Evolutionary conservation across 139 green algal species (phyloP).

Genomic region (Coelastrella sp.): DNA sequence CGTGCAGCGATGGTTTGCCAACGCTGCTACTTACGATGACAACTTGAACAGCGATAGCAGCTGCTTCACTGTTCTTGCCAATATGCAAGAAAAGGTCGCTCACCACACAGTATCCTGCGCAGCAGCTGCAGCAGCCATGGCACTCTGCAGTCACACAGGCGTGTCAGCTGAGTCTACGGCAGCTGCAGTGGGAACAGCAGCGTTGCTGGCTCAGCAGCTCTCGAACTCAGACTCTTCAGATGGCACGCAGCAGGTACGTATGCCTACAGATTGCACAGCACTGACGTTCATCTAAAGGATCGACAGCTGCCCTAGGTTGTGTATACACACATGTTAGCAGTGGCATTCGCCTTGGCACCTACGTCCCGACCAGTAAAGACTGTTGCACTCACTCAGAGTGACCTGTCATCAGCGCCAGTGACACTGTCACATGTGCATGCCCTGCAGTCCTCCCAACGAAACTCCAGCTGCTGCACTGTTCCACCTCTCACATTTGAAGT

Average conservation of each 20-base stretch:
- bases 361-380: too few relatives aligned
- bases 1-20: constrained; percentile 1
- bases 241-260: neutral
- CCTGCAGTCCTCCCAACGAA: neutral
- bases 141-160: neutral
- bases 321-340: too few relatives aligned
- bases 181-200: constrained; percentile 26
- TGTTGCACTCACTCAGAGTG: too few relatives aligned
- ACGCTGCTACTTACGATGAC: neutral
- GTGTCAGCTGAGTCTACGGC: neutral
- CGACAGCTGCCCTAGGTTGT: too few relatives aligned
- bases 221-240: neutral
- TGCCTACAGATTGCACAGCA: neutral
- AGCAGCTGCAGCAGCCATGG: constrained; percentile 33
- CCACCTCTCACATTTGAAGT: constrained; percentile 2
- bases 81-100: neutral
- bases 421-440: neutral
- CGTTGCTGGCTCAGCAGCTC: neutral
- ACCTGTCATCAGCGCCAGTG: too few relatives aligned
- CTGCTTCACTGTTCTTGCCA: neutral
- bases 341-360: too few relatives aligned
- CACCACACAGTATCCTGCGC: constrained; percentile 22
- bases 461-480: constrained; percentile 16
- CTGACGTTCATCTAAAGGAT: too few relatives aligned
- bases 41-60: neutral